Conservation (phyloP, 2,329 filamentous ascomycete species). For the Fusarium sp. region DNA sequence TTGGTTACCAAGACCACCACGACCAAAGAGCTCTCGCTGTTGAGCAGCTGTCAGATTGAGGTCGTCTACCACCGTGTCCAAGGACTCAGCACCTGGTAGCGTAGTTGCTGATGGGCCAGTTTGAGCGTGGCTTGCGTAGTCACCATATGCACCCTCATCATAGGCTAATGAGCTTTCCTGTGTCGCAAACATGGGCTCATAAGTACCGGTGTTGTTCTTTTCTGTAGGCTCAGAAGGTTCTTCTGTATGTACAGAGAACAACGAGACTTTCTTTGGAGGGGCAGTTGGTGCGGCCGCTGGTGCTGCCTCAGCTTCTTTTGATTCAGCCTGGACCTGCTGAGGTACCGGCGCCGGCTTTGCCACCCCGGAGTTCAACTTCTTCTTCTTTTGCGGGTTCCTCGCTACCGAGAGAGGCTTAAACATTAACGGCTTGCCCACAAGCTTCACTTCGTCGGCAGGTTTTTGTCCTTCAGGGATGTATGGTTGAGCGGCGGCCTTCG, state of each 20-base stretch:
- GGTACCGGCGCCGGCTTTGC: slow-evolving; percentile 27
- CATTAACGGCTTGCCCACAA: slow-evolving; percentile 85
- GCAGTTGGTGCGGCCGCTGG: slow-evolving; percentile 35
- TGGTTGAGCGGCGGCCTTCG: slow-evolving; percentile 60
- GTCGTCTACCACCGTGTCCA: slow-evolving; percentile 80
- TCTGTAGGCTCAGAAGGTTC: slow-evolving; percentile 50
- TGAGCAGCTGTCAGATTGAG: slow-evolving; percentile 84
- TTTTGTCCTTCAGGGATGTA: slow-evolving; percentile 70
- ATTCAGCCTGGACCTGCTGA: slow-evolving; percentile 22
- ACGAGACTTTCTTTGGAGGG: slow-evolving; percentile 69
- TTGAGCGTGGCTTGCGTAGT: slow-evolving; percentile 52
- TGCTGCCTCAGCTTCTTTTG: slow-evolving; percentile 40
- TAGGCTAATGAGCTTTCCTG: slow-evolving; percentile 41
- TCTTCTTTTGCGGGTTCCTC: slow-evolving; percentile 80
- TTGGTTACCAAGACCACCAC: slow-evolving; percentile 61
- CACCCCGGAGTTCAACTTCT: slow-evolving; percentile 55
- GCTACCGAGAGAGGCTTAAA: slow-evolving; percentile 92
- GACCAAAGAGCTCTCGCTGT: slow-evolving; percentile 88
- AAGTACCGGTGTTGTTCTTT: slow-evolving; percentile 52
- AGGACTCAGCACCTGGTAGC: slow-evolving; percentile 63
- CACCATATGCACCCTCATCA: slow-evolving; percentile 48
- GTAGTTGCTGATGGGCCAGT: slow-evolving; percentile 52
- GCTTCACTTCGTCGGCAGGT: slow-evolving; percentile 74
- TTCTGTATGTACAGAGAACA: slow-evolving; percentile 76
- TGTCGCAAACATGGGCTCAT: slow-evolving; percentile 67